Percentiles rank a stretch among this genome's conserved stretches.
phyloP scores from a whole-genome alignment of 176 grass and related monocot species.

The Urochloa ruziziensis region DNA sequence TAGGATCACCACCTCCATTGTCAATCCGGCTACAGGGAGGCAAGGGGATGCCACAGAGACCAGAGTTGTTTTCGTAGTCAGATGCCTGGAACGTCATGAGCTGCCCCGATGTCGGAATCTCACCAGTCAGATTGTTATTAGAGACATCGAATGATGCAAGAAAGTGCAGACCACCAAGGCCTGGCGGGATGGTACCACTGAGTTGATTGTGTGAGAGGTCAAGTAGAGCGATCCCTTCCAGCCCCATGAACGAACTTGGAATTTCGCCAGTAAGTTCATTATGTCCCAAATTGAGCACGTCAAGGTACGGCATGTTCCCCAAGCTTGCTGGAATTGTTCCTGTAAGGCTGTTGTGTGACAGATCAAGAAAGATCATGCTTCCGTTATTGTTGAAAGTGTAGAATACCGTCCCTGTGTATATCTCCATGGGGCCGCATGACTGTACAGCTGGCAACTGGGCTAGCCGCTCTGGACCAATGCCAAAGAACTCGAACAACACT shows the following conservation, averaged over 20 bases:
- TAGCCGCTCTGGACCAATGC: conserved; percentile 68
- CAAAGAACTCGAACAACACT: conserved; percentile 91
- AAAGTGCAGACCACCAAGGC: conserved; percentile 39
- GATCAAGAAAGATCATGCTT: conserved; percentile 93
- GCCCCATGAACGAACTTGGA: conserved; percentile 49
- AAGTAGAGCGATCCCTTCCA: conserved; percentile 51
- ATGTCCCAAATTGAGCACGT: conserved; percentile 84
- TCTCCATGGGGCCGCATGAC: conserved; percentile 62
- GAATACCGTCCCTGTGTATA: conserved; percentile 68
- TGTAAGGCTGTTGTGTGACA: conserved; percentile 73
- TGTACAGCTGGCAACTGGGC: conserved; percentile 59
- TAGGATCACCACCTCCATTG: no score
- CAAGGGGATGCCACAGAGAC: conserved; percentile 82
- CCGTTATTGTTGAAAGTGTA: conserved; percentile 68
- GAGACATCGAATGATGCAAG: conserved; percentile 83
- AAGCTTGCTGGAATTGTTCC: conserved; percentile 57
- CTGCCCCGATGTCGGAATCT: conserved; percentile 72
- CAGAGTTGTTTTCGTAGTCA: conserved; percentile 74
- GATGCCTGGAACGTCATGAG: conserved; percentile 62
- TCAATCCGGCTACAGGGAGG: no score
- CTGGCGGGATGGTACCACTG: conserved; percentile 58
- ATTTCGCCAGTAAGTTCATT: conserved; percentile 63
- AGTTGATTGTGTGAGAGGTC: conserved; percentile 89
- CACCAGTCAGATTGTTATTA: conserved; percentile 74
- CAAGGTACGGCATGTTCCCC: conserved; percentile 69